Base-by-base conservation (phyloP, 352 stramenopile genomes). In the Pythium sp. region DNA sequence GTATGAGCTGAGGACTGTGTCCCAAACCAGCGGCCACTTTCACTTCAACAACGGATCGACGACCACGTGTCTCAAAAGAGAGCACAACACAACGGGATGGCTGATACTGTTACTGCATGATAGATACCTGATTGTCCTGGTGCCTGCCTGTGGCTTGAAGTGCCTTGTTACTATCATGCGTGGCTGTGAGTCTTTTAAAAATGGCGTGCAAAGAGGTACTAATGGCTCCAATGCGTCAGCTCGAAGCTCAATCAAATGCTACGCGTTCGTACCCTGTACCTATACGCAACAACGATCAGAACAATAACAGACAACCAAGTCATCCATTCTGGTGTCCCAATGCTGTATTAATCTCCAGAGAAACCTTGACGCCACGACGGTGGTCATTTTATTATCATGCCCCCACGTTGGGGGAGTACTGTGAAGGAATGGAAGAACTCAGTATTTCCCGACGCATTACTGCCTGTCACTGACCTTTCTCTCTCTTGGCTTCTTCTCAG, bases 401-500 rank as follows among this genome's bases (percentile, higher is more conserved):
- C 3, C 38, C 38, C 38, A 43, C 15, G 11, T 7, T 46, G 4
- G 15, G 41, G 5, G 15, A 9, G 9, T n/a, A 49, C 15, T 49
- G 41, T 49, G 41, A 8, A 18, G 18, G 5, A 49, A 22, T n/a
- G 2, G 41, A 49, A 5, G 15, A 15, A n/a, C 15, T 22, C n/a
- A 49, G n/a, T 6, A 32, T 6, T 6, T n/a, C 8, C 41, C n/a
- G 15, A 26, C 22, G 55, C 54, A n/a, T n/a, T 57, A 12, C 38
- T 58, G 26, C 15, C 5, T 18, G 14, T 55, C 30, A 32, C 30
- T 9, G 6, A 12, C 20, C 11, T 38, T 32, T 32, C 30, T 32
- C 30, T 32, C 30, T 6, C 20, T 57, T 46, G 18, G 5, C 0
- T 6, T 38, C 38, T 24, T 72, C 24, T 74, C 41, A 92, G 70